Evolutionary conservation across 257 asterid genomes (phyloP).

Genomic region (Solanum appendiculatum): DNA sequence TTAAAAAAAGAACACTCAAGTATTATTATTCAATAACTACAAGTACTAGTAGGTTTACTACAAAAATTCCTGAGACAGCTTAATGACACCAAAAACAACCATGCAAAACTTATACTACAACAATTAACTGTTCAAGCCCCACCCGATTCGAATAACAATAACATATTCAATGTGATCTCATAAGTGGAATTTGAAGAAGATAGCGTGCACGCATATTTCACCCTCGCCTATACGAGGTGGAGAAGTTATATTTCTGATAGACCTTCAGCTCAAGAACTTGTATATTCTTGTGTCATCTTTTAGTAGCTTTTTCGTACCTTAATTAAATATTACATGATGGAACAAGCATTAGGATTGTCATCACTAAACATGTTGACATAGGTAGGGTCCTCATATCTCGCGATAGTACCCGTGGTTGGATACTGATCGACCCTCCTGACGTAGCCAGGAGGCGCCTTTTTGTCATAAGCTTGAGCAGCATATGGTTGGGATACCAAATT

Average conservation of each 20-base stretch:
- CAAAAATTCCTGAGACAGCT: neutral
- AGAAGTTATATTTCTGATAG: neutral
- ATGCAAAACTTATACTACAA: neutral
- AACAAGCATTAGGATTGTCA: conserved; percentile 86
- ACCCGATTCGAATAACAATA: neutral
- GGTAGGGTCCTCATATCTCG: conserved; percentile 48
- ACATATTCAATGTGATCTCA: neutral
- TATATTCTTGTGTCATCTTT: neutral
- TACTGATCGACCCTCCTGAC: conserved; percentile 51
- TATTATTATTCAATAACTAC: neutral
- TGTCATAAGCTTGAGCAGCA: conserved; percentile 63
- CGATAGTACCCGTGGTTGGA: conserved; percentile 12
- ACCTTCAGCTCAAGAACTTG: neutral
- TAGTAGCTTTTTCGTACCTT: neutral
- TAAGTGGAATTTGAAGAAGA: neutral
- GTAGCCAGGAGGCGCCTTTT: conserved; percentile 80
- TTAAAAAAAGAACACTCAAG: neutral
- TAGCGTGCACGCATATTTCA: neutral
- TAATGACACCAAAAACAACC: neutral
- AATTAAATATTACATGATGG: conserved; percentile 42
- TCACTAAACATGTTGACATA: conserved; percentile 67
- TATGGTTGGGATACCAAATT: conserved; percentile 86
- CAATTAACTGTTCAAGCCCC: neutral
- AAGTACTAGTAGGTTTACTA: neutral
- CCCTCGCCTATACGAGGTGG: neutral